Base-by-base conservation (phyloP, 345 rosid species). In the Clausena lansium region DNA sequence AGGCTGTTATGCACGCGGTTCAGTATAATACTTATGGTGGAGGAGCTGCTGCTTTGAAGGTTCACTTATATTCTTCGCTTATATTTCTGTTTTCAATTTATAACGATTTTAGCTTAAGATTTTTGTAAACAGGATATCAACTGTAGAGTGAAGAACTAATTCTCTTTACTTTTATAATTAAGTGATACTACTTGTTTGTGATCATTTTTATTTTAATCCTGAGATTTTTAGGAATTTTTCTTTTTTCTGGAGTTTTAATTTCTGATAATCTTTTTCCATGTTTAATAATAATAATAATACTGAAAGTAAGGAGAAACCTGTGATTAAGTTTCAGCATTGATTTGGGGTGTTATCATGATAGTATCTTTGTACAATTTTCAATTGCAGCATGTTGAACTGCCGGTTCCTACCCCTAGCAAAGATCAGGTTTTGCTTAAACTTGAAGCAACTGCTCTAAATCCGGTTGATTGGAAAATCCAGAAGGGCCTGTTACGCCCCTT, bases 401-500 rank as follows among this genome's bases (percentile, higher is more conserved):
- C 87, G 0, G 83, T 86, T 36, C 88, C 92, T 10, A 59, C 72
- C 17, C 91, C 97, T 1, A 86, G 84, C 52, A 83, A 69, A 67
- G 87, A 77, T 62, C 94, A 93, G 84, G 85, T 93, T 67, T 80
- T 83, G 81, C 15, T 93, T 19, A 93, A 86, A 78, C 7, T 87
- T 36, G 92, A 93, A 82, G 95, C 95, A 5, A 80, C 81, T 27
- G 82, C 83, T 78, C 32, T 93, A 9, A 93, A 93, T 80, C 95
- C 97, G 22, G 78, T 84, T 59, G 97, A 91, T 72, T 88, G 92
- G 94, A 93, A 89, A 76, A 83, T 86, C 1, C 97, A 93, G 70
- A 86, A 88, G 79, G 97, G 97, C 81, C 33, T 83, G 83, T 19
- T 87, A 50, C 78, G 95, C 5, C 92, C 92, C 54, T 32, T 91